Base-by-base conservation (phyloP, 257 asterid genomes). In the Solanum pinnatisectum region DNA sequence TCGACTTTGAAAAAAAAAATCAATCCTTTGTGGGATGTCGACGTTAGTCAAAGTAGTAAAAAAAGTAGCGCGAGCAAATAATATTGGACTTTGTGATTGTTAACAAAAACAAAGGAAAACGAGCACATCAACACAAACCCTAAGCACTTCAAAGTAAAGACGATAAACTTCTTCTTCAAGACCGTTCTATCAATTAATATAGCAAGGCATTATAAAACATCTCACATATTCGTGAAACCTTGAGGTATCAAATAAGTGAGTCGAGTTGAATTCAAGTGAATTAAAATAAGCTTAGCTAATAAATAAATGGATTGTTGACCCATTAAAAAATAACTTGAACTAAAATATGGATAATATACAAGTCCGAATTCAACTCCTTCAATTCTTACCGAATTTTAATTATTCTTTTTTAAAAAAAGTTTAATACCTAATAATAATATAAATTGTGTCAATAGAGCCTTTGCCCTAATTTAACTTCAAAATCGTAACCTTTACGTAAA, bases 21-120 rank as follows among this genome's bases (percentile, higher is more conserved):
- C 65, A 56, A 18, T 56, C 11, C 11, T 18, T 56, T 7, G 10
- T 18, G n/a, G 0, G 4, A 56, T 2, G 65, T 56, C n/a, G n/a
- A 18, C n/a, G 0, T 16, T 18, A 18, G 10, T 59, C 27, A 59
- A 59, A 59, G 2, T 59, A 59, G 27, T 20, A 20, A 59, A 59
- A 5, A 0, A 59, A 18, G 0, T 0, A 56, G 2, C 11, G 4
- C 0, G 60, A 56, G 5, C 11, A 56, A 3, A 56, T 1, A 20
- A 56, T 56, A 20, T 56, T 7, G 2, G 0, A 20, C 2, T 56
- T 56, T 56, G 25, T 20, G 25, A 56, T 20, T 18, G 25, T 56
- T 52, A 52, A 52, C 63, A 52, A 52, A 46, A 16, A 52, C 23
- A 52, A 52, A 52, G 16, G 3, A 52, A 52, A 52, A 52, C 63